Evolutionary conservation across 2,329 filamentous ascomycete genomes (phyloP).

Genomic region (Claviceps lovelessii): DNA sequence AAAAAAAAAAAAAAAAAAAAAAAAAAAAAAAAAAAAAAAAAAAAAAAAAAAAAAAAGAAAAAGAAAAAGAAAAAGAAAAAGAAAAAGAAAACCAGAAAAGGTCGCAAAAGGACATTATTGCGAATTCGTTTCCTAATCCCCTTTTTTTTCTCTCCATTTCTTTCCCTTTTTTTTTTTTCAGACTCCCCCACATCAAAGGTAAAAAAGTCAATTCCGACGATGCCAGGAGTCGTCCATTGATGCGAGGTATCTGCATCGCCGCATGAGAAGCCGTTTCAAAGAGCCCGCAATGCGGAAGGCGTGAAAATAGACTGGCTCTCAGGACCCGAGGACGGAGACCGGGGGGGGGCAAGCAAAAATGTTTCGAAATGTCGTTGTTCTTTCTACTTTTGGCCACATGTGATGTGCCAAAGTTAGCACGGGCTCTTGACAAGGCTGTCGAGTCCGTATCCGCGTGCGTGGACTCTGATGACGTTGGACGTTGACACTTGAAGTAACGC

Average conservation of each 20-base stretch:
- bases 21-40: neutral
- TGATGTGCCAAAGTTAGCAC: neutral
- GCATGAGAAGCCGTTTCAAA: neutral
- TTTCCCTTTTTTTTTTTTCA: too few species aligned
- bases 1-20: neutral
- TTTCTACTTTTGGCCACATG: neutral
- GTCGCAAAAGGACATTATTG: too few species aligned
- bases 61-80: neutral
- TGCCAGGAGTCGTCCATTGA: too few species aligned
- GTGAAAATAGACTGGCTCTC: neutral
- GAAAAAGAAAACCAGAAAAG: too few species aligned
- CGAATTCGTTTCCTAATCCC: too few species aligned
- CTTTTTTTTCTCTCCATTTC: too few species aligned
- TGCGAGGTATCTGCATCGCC: too few species aligned
- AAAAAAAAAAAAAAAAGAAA: neutral
- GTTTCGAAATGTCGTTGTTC: neutral
- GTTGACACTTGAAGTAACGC: neutral
- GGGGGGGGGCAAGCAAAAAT: neutral
- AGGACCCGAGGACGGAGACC: neutral
- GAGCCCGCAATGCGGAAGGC: neutral
- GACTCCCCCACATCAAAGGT: too few species aligned
- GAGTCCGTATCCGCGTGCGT: neutral
- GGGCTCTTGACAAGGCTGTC: neutral
- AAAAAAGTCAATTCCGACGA: too few species aligned
- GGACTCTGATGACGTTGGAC: neutral